These are phyloP conservation scores for Macrocybe gigantea DNA, from an alignment of 768 basidiomycete species.

Conservation along the genomic window DNA sequence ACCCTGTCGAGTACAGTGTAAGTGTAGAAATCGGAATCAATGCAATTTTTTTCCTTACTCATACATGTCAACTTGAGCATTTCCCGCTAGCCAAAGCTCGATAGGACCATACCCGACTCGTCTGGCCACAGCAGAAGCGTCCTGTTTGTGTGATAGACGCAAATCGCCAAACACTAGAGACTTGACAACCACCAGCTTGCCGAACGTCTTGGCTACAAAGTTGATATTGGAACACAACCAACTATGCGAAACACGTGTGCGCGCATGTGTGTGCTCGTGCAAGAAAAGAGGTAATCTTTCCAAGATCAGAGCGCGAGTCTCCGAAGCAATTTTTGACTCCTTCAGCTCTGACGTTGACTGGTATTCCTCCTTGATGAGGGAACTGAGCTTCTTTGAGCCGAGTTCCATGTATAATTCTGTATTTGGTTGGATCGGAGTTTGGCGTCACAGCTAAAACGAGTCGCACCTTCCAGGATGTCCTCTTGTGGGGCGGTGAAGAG, in stretches of 20 bases:
- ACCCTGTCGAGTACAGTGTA: conserved; percentile 45
- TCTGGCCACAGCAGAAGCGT: conserved; percentile 70
- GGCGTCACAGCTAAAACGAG: neutral
- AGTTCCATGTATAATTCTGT: conserved; percentile 71
- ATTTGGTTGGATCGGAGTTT: conserved; percentile 1
- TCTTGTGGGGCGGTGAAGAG: conserved; percentile 84
- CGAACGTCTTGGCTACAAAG: conserved; percentile 66
- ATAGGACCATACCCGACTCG: conserved; percentile 50
- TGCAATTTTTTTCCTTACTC: conserved; percentile 54
- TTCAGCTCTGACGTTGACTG: conserved; percentile 48
- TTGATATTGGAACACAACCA: conserved; percentile 64
- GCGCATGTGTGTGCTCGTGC: conserved; percentile 76
- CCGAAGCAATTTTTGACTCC: conserved; percentile 39
- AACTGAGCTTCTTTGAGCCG: conserved; percentile 70
- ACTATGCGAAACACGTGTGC: conserved; percentile 50
- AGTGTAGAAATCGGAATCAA: neutral
- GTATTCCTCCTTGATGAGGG: conserved; percentile 74
- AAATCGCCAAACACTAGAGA: conserved; percentile 47
- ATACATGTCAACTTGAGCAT: conserved; percentile 80
- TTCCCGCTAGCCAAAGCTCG: conserved; percentile 72
- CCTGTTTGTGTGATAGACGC: conserved; percentile 47
- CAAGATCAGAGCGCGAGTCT: conserved; percentile 59
- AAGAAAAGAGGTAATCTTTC: conserved; percentile 89
- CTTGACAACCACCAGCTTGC: conserved; percentile 58
- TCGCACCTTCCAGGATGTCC: conserved; percentile 77